These are phyloP conservation scores for Naematelia encephala DNA, from an alignment of 768 basidiomycete genomes.

Conservation along the genomic window DNA sequence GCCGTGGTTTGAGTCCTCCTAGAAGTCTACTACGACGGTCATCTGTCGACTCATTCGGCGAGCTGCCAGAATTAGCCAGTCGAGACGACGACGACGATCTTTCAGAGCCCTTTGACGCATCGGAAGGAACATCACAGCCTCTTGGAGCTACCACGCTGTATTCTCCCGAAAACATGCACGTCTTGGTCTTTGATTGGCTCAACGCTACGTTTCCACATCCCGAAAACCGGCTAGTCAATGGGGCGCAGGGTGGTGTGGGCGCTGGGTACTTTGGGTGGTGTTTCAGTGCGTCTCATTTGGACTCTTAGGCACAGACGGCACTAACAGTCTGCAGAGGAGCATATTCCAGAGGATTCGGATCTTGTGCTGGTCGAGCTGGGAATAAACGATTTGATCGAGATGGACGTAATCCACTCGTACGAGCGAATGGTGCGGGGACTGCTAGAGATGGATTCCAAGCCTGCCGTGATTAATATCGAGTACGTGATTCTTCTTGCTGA, in stretches of 20 bases:
- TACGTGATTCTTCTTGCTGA: slow-evolving; percentile 15
- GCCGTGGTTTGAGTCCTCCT: slow-evolving; percentile 31
- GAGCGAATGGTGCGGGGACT: slow-evolving; percentile 31
- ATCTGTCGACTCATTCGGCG: background rate
- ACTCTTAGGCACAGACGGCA: background rate
- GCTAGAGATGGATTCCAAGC: slow-evolving; percentile 27
- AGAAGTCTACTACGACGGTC: slow-evolving; percentile 2
- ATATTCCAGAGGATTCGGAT: slow-evolving; percentile 38
- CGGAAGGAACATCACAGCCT: background rate
- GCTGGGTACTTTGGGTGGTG: slow-evolving; percentile 41
- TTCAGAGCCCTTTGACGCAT: background rate
- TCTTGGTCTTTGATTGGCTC: slow-evolving; percentile 43
- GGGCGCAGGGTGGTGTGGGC: slow-evolving; percentile 42
- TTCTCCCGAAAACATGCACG: slow-evolving; percentile 44
- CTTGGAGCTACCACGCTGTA: slow-evolving; percentile 36
- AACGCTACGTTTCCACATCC: slow-evolving; percentile 36
- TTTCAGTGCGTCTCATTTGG: slow-evolving; percentile 26
- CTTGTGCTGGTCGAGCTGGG: slow-evolving; percentile 40
- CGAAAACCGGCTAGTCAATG: slow-evolving; percentile 36
- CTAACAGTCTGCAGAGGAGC: slow-evolving; percentile 26
- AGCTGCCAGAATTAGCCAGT: background rate
- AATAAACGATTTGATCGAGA: slow-evolving; percentile 37
- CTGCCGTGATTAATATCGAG: slow-evolving; percentile 47
- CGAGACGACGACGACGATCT: background rate
- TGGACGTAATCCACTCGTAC: slow-evolving; percentile 27